Evolutionary conservation across 2,329 filamentous ascomycete genomes (phyloP).

Genomic region (Blumeria hordei): DNA sequence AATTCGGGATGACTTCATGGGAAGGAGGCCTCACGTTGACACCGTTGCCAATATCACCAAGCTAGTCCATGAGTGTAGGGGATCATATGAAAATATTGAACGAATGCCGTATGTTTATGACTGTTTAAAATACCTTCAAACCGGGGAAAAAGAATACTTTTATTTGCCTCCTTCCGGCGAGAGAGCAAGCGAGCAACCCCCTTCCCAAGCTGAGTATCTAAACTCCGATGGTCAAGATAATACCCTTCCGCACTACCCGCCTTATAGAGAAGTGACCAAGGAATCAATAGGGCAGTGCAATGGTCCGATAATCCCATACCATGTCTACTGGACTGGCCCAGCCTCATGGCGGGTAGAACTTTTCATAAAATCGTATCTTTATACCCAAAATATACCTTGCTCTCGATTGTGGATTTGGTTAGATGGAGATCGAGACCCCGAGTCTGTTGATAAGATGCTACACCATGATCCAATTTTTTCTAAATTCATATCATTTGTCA

Average conservation of each 20-base stretch:
- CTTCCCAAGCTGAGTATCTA: conserved; percentile 13
- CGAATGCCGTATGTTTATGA: conserved; percentile 29
- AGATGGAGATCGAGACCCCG: conserved; percentile 25
- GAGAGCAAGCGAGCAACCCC: conserved; percentile 14
- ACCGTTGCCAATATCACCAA: conserved; percentile 26
- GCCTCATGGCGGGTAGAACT: conserved; percentile 31
- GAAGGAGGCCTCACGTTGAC: conserved; percentile 24
- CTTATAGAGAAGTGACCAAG: conserved; percentile 18
- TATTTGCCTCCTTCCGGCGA: conserved; percentile 17
- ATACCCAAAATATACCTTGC: conserved; percentile 30
- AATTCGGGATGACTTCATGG: conserved; percentile 26
- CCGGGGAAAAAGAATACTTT: conserved; percentile 25
- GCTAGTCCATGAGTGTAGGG: conserved; percentile 27
- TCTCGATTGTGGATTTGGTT: conserved; percentile 28
- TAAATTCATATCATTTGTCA: conserved; percentile 27
- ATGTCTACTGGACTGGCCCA: conserved; percentile 31
- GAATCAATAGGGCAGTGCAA: conserved; percentile 23
- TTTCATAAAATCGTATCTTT: conserved; percentile 30
- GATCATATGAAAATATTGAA: conserved; percentile 25
- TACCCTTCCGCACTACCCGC: conserved; percentile 13
- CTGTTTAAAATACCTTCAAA: conserved; percentile 25
- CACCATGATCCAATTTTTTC: conserved; percentile 25
- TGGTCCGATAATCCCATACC: conserved; percentile 29
- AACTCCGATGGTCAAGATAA: conserved; percentile 16
- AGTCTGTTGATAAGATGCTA: conserved; percentile 26